Conservation (phyloP, 2,329 filamentous ascomycete species). For the Scedosporium minutisporum region DNA sequence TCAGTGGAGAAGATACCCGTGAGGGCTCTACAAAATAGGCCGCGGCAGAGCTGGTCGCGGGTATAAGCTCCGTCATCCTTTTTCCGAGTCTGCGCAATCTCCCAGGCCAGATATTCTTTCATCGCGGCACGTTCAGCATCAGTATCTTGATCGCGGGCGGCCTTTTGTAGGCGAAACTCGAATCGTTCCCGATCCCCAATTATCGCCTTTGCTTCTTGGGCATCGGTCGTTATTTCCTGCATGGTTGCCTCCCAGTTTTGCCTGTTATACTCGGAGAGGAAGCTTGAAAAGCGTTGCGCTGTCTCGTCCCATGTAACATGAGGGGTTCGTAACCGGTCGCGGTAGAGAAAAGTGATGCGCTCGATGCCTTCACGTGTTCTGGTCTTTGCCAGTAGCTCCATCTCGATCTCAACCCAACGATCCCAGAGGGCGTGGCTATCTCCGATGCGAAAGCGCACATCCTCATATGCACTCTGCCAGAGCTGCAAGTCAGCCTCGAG, state of each 20-base stretch:
- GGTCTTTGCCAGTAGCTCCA: slow-evolving; percentile 53
- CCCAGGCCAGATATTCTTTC: slow-evolving; percentile 75
- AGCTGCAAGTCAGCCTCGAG: slow-evolving; percentile 56
- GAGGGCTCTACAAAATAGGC: slow-evolving; percentile 72
- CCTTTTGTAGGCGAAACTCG: slow-evolving; percentile 56
- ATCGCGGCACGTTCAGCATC: slow-evolving; percentile 43
- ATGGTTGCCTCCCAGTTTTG: slow-evolving; percentile 66
- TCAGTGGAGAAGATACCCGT: slow-evolving; percentile 61
- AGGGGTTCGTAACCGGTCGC: slow-evolving; percentile 60
- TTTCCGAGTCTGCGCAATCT: slow-evolving; percentile 47
- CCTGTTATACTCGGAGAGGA: slow-evolving; percentile 62
- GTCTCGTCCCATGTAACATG: slow-evolving; percentile 69
- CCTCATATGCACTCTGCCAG: slow-evolving; percentile 62
- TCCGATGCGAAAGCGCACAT: slow-evolving; percentile 62
- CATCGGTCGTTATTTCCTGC: slow-evolving; percentile 54
- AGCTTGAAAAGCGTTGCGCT: slow-evolving; percentile 63
- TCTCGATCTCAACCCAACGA: slow-evolving; percentile 62
- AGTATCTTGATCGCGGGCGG: slow-evolving; percentile 44
- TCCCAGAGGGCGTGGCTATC: slow-evolving; percentile 76
- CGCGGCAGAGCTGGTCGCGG: slow-evolving; percentile 44
- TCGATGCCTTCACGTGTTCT: slow-evolving; percentile 47
- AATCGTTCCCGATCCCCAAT: slow-evolving; percentile 51
- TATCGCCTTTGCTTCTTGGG: slow-evolving; percentile 55
- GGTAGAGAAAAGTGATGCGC: slow-evolving; percentile 59
- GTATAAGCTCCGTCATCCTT: slow-evolving; percentile 34